A percentile compares a stretch with the other conserved stretches of the same genome.
Conservation (phyloP, 768 basidiomycete genomes). For the Boletus sensibilis region DNA sequence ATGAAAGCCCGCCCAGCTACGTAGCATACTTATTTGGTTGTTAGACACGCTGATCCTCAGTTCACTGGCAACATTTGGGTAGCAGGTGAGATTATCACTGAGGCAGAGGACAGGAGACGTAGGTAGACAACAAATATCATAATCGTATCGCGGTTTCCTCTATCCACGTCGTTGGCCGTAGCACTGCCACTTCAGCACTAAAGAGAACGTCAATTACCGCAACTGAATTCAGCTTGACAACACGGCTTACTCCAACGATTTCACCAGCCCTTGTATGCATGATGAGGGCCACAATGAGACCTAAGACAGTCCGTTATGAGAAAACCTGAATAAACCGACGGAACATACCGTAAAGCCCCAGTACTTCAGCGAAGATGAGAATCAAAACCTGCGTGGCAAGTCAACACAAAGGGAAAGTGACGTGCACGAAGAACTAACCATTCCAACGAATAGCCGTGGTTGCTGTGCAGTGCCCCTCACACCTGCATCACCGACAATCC, state of each 20-base stretch:
- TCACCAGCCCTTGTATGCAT: constrained; percentile 75
- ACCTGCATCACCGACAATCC: constrained; percentile 98
- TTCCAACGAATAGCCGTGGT: constrained; percentile 89
- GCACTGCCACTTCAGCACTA: constrained; percentile 26
- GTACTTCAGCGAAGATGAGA: constrained; percentile 94
- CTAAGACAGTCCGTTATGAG: constrained; percentile 28
- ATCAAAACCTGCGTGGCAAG: constrained; percentile 71
- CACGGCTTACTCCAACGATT: constrained; percentile 14
- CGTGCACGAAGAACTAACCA: constrained; percentile 49
- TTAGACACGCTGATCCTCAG: background rate
- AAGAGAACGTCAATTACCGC: background rate
- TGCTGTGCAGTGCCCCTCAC: constrained; percentile 98
- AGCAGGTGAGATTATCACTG: constrained; percentile 8
- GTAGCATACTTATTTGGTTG: background rate
- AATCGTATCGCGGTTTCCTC: background rate
- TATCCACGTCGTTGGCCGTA: constrained; percentile 6
- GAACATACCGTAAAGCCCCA: constrained; percentile 80
- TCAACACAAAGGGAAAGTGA: constrained; percentile 1
- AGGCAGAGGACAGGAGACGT: background rate
- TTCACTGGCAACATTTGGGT: background rate
- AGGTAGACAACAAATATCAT: constrained; percentile 12
- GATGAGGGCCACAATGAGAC: constrained; percentile 92
- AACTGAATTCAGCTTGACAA: background rate
- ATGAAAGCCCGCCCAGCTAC: background rate
- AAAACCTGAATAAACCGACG: background rate